Base-by-base conservation (phyloP, 2,329 filamentous ascomycete genomes). In the Cladophialophora carrionii region DNA sequence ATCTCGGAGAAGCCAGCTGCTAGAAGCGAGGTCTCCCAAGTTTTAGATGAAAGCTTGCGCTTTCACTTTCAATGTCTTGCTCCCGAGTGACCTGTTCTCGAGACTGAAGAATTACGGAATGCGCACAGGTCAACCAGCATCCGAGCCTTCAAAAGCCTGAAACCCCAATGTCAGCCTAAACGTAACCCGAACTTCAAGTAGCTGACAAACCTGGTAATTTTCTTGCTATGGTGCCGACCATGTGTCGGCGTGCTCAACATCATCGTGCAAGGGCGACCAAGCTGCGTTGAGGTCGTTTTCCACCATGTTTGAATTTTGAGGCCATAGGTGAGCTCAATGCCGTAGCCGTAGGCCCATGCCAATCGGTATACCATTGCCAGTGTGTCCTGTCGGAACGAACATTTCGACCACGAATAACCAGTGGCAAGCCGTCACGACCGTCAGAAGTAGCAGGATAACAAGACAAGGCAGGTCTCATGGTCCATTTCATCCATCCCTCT, bases 401-500 rank as follows among this genome's bases (percentile, higher is more conserved):
- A n/a, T 2, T 43, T 43, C 7, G 37, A 41, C 37, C 37, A n/a
- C 17, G n/a, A n/a, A 43, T 8, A 9, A 43, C n/a, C 17, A 9
- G 37, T 43, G 14, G 6, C 37, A n/a, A 17, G 17, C 4, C 17
- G 17, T 17, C 37, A 43, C 37, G 8, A 17, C 37, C 17, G 6
- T 17, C 14, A 14, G 14, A 14, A 41, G 17, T 41, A n/a, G 17
- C 37, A 41, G 37, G 17, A 17, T 4, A 43, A 20, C 37, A 43
- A 17, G 37, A 43, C 5, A 17, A 14, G 37, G 6, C 37, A 43
- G 5, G 10, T 2, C 6, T n/a, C 37, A n/a, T 12, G 4, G 37
- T 55, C 52, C 26, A n/a, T 29, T 32, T 43, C 17, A 48, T 69
- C 64, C 67, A 53, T 69, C 67, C 31, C 67, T 61, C 14, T 69